Evolutionary conservation across 305 asterid species (phyloP), one percentile per base, ranked within the genome.

Genomic region (Monarda citriodora): DNA sequence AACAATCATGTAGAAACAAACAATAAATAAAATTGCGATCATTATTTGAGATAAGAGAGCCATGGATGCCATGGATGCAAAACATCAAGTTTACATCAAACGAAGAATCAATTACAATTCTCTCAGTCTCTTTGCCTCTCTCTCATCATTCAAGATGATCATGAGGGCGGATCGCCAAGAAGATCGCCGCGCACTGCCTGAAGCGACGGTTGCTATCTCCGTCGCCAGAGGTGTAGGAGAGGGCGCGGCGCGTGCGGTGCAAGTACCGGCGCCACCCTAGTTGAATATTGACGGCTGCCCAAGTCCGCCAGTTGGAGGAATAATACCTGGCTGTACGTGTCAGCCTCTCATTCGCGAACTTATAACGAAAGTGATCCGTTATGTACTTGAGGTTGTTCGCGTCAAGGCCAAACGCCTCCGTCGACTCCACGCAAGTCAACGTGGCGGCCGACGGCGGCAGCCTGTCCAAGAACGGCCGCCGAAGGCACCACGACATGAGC

Each of bases 281-380:
- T 56, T 89, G 97, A 60, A 89, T 73, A 54, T 87, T 84, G 25
- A 89, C 94, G 5, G 96, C 96, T 6, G 85, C 97, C 97, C 97
- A 89, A 5, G 96, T 89, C 68, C 96, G 74, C 97, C 97, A 89
- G 18, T 84, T 82, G 60, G 97, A 82, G 3, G 97, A 89, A 61
- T 82, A 82, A 60, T 82, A 87, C 13, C 91, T 64, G 0, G 86
- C 83, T 1, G 83, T 89, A 25, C 96, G 69, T 25, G 71, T 87
- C 4, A 87, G 88, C 69, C 81, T 72, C 70, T 89, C 96, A 11
- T 84, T 89, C 5, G 89, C 87, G 25, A 89, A 89, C 62, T 84
- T 84, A 67, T 87, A 86, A 8, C 97, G 79, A 58, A 89, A 89
- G 60, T 89, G 94, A 42, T 84, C 96, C 0, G 91, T 82, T 40